phyloP scores from a whole-genome alignment of 441 rosid species.

The Adansonia grandidieri region DNA sequence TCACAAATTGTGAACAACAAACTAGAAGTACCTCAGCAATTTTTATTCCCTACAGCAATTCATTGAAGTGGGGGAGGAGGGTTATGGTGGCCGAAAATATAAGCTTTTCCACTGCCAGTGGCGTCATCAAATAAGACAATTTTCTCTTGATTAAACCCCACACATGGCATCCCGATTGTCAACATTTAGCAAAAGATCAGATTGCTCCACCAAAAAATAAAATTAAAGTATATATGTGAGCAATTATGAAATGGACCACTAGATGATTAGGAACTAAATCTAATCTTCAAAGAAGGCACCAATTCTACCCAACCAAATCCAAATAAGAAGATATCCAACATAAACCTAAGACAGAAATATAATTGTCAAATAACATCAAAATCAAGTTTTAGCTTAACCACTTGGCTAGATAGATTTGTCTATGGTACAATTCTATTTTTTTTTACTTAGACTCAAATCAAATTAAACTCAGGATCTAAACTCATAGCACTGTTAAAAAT shows the following conservation, averaged over 20 bases:
- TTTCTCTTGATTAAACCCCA: slow-evolving; percentile 93
- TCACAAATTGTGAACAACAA: not conserved
- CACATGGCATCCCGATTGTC: slow-evolving; percentile 98
- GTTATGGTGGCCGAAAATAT: slow-evolving; percentile 1
- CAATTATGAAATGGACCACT: not conserved
- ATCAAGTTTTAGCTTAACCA: too few relatives aligned
- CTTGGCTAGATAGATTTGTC: too few relatives aligned
- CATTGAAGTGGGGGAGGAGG: not conserved
- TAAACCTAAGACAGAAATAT: too few relatives aligned
- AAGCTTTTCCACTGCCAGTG: slow-evolving; percentile 88
- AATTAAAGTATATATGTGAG: slow-evolving; percentile 18
- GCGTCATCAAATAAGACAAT: slow-evolving; percentile 95
- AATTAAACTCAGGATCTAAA: too few relatives aligned
- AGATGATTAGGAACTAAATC: slow-evolving; percentile 23
- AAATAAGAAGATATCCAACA: too few relatives aligned
- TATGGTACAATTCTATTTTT: too few relatives aligned
- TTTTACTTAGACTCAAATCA: too few relatives aligned
- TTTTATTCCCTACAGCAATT: not conserved
- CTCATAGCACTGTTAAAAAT: too few relatives aligned
- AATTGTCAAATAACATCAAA: too few relatives aligned
- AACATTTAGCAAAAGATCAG: slow-evolving; percentile 88
- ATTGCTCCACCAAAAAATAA: slow-evolving; percentile 78
- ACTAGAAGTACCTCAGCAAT: not conserved
- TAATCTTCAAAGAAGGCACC: not conserved
- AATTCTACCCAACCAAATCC: slow-evolving; percentile 39